Percentiles rank a stretch among this genome's conserved stretches.
Evolutionary conservation across 2,329 filamentous ascomycete genomes (phyloP).

Genomic region (Aspergillus uvarum): DNA sequence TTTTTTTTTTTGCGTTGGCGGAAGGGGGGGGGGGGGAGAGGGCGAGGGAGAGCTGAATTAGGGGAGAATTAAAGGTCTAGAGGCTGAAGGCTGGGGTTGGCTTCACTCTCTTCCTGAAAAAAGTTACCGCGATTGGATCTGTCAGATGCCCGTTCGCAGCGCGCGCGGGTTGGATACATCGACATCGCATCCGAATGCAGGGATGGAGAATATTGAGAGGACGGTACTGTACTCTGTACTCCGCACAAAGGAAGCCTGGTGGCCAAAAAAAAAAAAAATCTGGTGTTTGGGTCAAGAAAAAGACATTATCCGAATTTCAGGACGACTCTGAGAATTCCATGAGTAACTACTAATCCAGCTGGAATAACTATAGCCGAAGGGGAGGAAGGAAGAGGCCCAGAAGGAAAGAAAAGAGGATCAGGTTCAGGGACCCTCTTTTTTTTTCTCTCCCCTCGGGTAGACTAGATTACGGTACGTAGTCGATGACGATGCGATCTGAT

Average conservation of each 20-base stretch:
- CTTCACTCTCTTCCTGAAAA: too few species aligned
- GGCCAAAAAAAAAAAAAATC: not conserved
- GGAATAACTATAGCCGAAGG: not conserved
- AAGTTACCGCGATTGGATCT: slow-evolving; percentile 6
- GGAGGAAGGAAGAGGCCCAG: too few species aligned
- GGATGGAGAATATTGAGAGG: not conserved
- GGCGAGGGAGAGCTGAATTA: not conserved
- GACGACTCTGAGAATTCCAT: too few species aligned
- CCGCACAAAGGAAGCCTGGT: not conserved
- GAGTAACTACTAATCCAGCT: too few species aligned
- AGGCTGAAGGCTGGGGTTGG: slow-evolving; percentile 1
- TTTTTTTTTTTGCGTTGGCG: too few species aligned
- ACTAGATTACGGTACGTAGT: slow-evolving; percentile 8
- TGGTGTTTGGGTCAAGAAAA: not conserved
- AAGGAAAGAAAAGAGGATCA: not conserved
- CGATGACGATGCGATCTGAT: slow-evolving; percentile 7
- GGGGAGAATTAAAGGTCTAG: not conserved
- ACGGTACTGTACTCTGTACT: not conserved
- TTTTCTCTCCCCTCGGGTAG: too few species aligned
- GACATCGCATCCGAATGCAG: slow-evolving; percentile 1
- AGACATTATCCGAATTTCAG: not conserved
- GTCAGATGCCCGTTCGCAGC: slow-evolving; percentile 6
- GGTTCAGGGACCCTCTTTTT: not conserved
- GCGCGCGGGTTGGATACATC: slow-evolving; percentile 12
- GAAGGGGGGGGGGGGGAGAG: not conserved